Conservation (phyloP, 768 basidiomycete genomes). For the Gymnopilus dilepis region DNA sequence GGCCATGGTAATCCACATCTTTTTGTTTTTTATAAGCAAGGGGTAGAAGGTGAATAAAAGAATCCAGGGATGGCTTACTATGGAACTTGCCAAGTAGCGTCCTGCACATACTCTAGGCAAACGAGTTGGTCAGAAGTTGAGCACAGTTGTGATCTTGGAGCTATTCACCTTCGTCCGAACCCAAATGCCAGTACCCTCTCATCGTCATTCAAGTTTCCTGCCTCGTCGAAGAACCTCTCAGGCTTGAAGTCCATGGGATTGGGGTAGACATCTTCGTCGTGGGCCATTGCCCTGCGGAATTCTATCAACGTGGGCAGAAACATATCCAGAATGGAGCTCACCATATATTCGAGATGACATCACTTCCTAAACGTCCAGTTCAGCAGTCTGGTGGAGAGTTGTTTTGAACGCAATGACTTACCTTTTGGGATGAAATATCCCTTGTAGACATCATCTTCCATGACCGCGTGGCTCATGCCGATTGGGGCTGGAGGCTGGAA, state of each 20-base stretch:
- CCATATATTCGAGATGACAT: conserved; percentile 38
- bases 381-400: too few relatives aligned
- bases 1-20: too few relatives aligned
- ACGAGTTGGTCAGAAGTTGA: too few relatives aligned
- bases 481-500: conserved; percentile 31
- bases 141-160: too few relatives aligned
- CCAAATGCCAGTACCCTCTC: conserved; percentile 41
- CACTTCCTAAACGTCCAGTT: too few relatives aligned
- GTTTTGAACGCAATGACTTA: background rate
- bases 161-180: conserved; percentile 46
- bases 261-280: conserved; percentile 35
- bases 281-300: conserved; percentile 35
- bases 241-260: conserved; percentile 45
- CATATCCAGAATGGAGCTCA: too few relatives aligned
- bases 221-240: conserved; percentile 45
- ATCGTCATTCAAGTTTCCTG: conserved; percentile 44
- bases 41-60: too few relatives aligned
- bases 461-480: conserved; percentile 28
- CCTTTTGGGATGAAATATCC: conserved; percentile 38
- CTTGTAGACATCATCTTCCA: conserved; percentile 34
- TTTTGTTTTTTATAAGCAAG: too few relatives aligned
- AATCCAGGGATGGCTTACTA: too few relatives aligned
- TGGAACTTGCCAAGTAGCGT: too few relatives aligned
- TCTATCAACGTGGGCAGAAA: background rate
- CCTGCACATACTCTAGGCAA: too few relatives aligned